Conservation (phyloP, 1,284 basidiomycete species). For the Agroathelia rolfsii region DNA sequence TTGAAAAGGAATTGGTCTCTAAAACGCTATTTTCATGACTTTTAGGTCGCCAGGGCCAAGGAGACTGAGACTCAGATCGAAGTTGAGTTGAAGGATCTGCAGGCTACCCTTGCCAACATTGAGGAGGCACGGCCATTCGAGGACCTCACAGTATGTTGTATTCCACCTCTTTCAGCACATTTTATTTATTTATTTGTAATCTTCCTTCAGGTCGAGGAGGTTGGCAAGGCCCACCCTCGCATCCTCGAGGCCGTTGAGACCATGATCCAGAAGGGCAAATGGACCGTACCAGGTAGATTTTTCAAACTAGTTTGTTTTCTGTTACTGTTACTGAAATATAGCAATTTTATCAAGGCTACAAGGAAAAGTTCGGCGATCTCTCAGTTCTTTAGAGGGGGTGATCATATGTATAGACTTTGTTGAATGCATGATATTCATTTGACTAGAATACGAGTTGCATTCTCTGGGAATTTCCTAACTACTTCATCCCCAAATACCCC, state of each 20-base stretch:
- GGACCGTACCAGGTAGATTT: slow-evolving; percentile 83
- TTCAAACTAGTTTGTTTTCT: not conserved
- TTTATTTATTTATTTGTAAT: slow-evolving; percentile 5
- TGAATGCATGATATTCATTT: too few relatives aligned
- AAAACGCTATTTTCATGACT: slow-evolving; percentile 5
- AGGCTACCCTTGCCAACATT: slow-evolving; percentile 93
- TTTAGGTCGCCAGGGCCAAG: slow-evolving; percentile 83
- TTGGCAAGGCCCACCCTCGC: slow-evolving; percentile 88
- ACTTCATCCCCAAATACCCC: too few relatives aligned
- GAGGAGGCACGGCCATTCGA: slow-evolving; percentile 97
- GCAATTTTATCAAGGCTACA: slow-evolving; percentile 48
- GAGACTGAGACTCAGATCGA: slow-evolving; percentile 90
- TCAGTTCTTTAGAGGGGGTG: slow-evolving; percentile 64
- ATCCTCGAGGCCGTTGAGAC: slow-evolving; percentile 89
- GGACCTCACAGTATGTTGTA: slow-evolving; percentile 74
- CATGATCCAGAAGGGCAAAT: slow-evolving; percentile 99
- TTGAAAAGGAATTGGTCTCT: slow-evolving; percentile 2
- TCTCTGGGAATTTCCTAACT: too few relatives aligned
- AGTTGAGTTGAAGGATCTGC: slow-evolving; percentile 85
- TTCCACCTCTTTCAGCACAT: slow-evolving; percentile 2
- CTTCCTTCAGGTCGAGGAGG: slow-evolving; percentile 66
- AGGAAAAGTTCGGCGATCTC: slow-evolving; percentile 91
- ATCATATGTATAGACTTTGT: slow-evolving; percentile 12
- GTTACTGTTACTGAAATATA: slow-evolving; percentile 7
- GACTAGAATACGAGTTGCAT: too few relatives aligned